phyloP scores from a whole-genome alignment of 2,329 filamentous ascomycete genomes.

The Achaetomium macrosporum region DNA sequence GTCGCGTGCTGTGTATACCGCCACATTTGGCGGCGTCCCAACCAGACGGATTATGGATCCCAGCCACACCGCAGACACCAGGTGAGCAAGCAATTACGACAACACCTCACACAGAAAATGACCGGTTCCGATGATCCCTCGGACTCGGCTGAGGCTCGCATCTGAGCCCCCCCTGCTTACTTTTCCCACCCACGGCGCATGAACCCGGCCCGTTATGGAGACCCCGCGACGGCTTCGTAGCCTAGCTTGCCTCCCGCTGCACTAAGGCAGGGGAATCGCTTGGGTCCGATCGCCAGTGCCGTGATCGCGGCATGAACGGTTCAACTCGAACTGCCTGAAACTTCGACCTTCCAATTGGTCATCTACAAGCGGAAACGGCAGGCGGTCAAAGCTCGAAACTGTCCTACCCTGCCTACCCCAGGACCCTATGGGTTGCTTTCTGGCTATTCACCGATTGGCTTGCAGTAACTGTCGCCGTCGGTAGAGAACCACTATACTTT shows the following conservation, averaged over 20 bases:
- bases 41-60: neutral
- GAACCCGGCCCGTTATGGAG: constrained; percentile 9
- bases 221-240: neutral
- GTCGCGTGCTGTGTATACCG: neutral
- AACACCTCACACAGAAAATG: neutral
- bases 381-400: constrained; percentile 2
- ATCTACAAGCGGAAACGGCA: constrained; percentile 3
- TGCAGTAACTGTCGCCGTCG: neutral
- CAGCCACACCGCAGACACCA: neutral
- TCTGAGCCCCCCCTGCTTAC: neutral
- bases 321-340: neutral
- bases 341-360: neutral
- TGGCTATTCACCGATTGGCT: constrained; percentile 9
- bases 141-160: neutral
- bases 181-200: constrained; percentile 11
- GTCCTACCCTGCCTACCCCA: neutral
- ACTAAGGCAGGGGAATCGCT: neutral
- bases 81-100: neutral
- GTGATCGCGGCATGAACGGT: constrained; percentile 19
- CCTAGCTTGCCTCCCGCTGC: neutral
- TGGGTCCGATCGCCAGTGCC: neutral
- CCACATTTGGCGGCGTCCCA: neutral
- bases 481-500: constrained; percentile 12
- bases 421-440: neutral
- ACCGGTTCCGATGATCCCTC: neutral